Evolutionary conservation across 257 asterid genomes (phyloP).

Genomic region (Solanum neorickii): DNA sequence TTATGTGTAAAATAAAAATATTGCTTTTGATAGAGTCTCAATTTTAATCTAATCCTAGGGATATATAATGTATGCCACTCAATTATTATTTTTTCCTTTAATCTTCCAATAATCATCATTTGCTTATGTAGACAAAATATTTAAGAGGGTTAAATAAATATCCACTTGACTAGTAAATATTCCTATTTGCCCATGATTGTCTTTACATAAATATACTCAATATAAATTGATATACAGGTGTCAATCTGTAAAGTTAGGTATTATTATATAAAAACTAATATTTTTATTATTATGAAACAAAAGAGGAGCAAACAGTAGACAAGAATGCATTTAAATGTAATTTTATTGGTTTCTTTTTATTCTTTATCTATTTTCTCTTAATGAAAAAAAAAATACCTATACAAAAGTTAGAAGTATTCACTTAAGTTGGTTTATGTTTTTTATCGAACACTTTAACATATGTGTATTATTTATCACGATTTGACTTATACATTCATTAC

Average conservation of each 20-base stretch:
- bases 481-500: too few species aligned
- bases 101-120: not conserved
- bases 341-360: not conserved
- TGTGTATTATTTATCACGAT: not conserved
- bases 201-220: not conserved
- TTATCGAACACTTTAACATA: not conserved
- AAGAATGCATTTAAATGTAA: not conserved
- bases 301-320: not conserved
- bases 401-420: not conserved
- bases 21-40: not conserved
- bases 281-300: not conserved
- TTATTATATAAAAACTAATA: not conserved
- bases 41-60: not conserved
- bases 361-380: not conserved
- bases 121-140: not conserved
- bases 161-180: not conserved
- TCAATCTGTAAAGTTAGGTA: not conserved
- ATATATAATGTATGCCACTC: not conserved
- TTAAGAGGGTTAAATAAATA: not conserved
- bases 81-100: not conserved
- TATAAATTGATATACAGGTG: not conserved
- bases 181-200: not conserved
- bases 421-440: not conserved
- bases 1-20: not conserved
- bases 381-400: not conserved